phyloP scores from a whole-genome alignment of 352 stramenopile genomes.

The Albugo laibachii region DNA sequence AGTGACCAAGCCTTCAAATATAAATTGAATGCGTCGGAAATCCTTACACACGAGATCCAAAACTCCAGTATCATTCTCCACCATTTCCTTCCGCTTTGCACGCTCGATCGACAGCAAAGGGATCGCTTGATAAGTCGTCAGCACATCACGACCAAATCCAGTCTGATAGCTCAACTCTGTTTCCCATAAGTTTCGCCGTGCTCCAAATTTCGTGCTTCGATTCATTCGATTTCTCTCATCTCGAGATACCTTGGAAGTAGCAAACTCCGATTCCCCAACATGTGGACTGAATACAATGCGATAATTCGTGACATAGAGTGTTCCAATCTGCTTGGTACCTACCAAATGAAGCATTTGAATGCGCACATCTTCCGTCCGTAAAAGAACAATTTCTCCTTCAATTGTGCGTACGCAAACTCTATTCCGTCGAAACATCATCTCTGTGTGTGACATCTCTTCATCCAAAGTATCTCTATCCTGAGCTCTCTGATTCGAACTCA shows the following conservation, averaged over 20 bases:
- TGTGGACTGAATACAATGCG: constrained; percentile 53
- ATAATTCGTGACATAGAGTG: constrained; percentile 63
- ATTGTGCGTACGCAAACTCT: constrained; percentile 11
- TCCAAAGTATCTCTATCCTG: too few relatives aligned
- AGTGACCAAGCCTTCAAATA: constrained; percentile 48
- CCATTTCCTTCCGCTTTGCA: constrained; percentile 53
- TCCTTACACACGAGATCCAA: constrained; percentile 64
- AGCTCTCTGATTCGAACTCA: too few relatives aligned
- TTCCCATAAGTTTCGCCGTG: constrained; percentile 8
- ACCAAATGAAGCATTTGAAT: constrained; percentile 28
- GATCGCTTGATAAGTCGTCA: constrained; percentile 47
- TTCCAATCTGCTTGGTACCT: constrained; percentile 21
- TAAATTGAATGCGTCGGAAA: constrained; percentile 56
- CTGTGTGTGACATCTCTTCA: too few relatives aligned
- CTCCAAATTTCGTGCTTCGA: constrained; percentile 20
- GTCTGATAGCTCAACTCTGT: too few relatives aligned
- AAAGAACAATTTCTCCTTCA: constrained; percentile 38
- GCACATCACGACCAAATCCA: too few relatives aligned
- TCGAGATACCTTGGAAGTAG: neutral
- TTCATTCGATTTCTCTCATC: constrained; percentile 19
- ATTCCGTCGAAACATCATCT: constrained; percentile 7
- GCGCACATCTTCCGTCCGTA: constrained; percentile 36
- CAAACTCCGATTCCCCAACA: neutral
- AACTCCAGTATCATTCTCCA: constrained; percentile 46
- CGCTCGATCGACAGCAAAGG: constrained; percentile 46